Evolutionary conservation across 1,284 basidiomycete genomes (phyloP).

Genomic region (Papiliotrema nemorosa): DNA sequence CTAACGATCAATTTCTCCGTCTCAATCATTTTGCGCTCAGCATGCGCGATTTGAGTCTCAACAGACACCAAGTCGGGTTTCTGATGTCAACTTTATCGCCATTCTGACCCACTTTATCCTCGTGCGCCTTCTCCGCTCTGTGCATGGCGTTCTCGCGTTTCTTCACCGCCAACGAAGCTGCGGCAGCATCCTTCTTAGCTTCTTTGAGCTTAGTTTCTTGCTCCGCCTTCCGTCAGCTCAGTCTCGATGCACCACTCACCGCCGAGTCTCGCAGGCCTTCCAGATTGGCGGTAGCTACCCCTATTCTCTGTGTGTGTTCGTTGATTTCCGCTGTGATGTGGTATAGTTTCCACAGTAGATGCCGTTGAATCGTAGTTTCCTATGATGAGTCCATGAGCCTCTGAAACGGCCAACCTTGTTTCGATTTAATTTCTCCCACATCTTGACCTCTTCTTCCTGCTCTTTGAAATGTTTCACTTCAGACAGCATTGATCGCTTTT

Average conservation of each 20-base stretch:
- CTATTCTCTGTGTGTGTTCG: constrained; percentile 65
- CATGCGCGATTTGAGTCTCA: constrained; percentile 84
- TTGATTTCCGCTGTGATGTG: constrained; percentile 82
- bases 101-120: constrained; percentile 62
- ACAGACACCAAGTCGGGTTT: constrained; percentile 74
- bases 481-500: constrained; percentile 84
- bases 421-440: constrained; percentile 73
- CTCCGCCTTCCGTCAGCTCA: constrained; percentile 41
- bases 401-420: constrained; percentile 58
- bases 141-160: constrained; percentile 74
- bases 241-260: constrained; percentile 23
- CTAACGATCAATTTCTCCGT: constrained; percentile 63
- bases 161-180: constrained; percentile 66
- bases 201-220: constrained; percentile 70
- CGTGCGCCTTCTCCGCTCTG: constrained; percentile 75
- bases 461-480: constrained; percentile 98
- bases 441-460: constrained; percentile 88
- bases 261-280: constrained; percentile 66
- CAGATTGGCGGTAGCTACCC: constrained; percentile 67
- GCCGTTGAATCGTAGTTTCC: constrained; percentile 76
- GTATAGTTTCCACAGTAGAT: constrained; percentile 83
- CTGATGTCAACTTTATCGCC: constrained; percentile 48
- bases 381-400: constrained; percentile 36
- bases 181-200: constrained; percentile 74
- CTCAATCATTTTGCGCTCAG: constrained; percentile 70